A percentile compares a stretch with the other conserved stretches of the same genome.
These are phyloP conservation scores for Colletotrichum costaricense DNA, from an alignment of 2,329 filamentous ascomycete genomes.

Conservation along the genomic window DNA sequence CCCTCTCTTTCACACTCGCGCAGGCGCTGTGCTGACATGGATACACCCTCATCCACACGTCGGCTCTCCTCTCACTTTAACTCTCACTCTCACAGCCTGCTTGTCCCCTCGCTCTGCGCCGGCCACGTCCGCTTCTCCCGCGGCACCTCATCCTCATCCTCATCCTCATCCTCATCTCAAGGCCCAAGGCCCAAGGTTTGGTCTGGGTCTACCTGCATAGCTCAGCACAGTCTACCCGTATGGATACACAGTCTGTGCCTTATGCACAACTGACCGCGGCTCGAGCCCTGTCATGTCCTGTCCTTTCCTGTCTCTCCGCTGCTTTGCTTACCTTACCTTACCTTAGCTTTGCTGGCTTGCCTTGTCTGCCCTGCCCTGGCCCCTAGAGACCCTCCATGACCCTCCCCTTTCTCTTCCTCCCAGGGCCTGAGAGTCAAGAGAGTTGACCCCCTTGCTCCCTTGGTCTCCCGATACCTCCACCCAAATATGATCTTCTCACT, in stretches of 20 bases:
- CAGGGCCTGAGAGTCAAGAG: constrained; percentile 14
- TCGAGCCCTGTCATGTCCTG: constrained; percentile 5
- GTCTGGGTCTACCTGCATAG: not conserved
- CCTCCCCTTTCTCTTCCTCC: constrained; percentile 32
- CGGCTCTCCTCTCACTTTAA: not conserved
- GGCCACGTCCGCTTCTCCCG: not conserved
- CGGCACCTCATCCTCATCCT: not conserved
- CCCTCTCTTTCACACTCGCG: not conserved
- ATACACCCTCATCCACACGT: not conserved
- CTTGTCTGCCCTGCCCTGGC: constrained; percentile 22
- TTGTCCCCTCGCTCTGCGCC: not conserved
- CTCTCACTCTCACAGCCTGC: constrained; percentile 9
- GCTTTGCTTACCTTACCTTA: constrained; percentile 29
- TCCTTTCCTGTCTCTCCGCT: constrained; percentile 3
- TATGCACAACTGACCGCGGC: not conserved
- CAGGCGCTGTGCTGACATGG: constrained; percentile 7
- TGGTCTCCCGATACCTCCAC: constrained; percentile 36
- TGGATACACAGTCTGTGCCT: not conserved
- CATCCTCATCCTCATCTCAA: not conserved
- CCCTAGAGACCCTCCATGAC: constrained; percentile 8
- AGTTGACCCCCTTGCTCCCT: constrained; percentile 36
- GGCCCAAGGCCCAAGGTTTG: not conserved
- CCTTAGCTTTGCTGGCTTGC: constrained; percentile 18
- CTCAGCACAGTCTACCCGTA: not conserved
- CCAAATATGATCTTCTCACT: constrained; percentile 36